These are phyloP conservation scores for Apiospora phragmitis DNA, from an alignment of 2,329 filamentous ascomycete genomes.

Conservation along the genomic window DNA sequence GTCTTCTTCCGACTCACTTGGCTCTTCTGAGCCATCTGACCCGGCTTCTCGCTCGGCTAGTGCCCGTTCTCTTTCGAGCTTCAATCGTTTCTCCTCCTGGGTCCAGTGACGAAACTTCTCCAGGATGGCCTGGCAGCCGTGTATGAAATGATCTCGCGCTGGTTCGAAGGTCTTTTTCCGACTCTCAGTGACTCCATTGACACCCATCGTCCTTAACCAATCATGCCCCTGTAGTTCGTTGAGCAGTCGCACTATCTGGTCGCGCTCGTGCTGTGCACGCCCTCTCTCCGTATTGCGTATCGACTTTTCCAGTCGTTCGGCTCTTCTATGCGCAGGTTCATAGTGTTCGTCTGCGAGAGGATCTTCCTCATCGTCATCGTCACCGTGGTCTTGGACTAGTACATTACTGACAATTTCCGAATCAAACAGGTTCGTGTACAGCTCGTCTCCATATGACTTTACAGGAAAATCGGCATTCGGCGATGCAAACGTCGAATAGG, in stretches of 20 bases:
- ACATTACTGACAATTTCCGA: slow-evolving; percentile 39
- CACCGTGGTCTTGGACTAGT: neutral
- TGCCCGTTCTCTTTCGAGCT: slow-evolving; percentile 71
- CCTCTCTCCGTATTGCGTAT: slow-evolving; percentile 66
- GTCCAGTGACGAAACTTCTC: slow-evolving; percentile 89
- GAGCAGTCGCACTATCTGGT: slow-evolving; percentile 65
- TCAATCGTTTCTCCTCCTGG: slow-evolving; percentile 82
- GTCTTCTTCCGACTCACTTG: slow-evolving; percentile 22
- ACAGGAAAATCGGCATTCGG: slow-evolving; percentile 37
- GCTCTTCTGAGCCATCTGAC: slow-evolving; percentile 16
- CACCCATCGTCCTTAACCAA: slow-evolving; percentile 90
- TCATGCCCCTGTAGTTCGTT: slow-evolving; percentile 87
- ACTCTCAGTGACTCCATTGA: slow-evolving; percentile 80
- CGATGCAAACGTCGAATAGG: slow-evolving; percentile 22
- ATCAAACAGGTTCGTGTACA: slow-evolving; percentile 58
- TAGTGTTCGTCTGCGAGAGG: slow-evolving; percentile 58
- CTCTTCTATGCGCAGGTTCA: slow-evolving; percentile 55
- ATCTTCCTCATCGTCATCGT: slow-evolving; percentile 49
- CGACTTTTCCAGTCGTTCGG: slow-evolving; percentile 60
- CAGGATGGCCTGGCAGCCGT: slow-evolving; percentile 77
- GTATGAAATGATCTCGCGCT: slow-evolving; percentile 81
- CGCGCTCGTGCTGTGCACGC: slow-evolving; percentile 65
- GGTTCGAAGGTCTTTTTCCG: slow-evolving; percentile 86
- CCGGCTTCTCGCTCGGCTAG: slow-evolving; percentile 45
- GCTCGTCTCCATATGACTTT: slow-evolving; percentile 54